Evolutionary conservation across 257 asterid genomes (phyloP).

Genomic region (Solanum tarapatanum): DNA sequence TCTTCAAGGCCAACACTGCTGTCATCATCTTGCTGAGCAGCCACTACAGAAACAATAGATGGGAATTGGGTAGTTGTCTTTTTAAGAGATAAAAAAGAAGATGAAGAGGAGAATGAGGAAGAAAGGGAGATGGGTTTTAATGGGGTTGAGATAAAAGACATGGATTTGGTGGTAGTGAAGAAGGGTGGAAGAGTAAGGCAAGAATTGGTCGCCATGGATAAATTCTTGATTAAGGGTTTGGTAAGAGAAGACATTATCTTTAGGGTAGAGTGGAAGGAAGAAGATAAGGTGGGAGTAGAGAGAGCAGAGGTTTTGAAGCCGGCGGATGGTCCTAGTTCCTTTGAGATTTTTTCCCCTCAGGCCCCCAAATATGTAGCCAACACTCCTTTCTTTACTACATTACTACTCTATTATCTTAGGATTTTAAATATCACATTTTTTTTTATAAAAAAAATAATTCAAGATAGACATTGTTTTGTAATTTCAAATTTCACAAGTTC

Average conservation of each 20-base stretch:
- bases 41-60: constrained; percentile 28
- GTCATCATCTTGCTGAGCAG: constrained; percentile 48
- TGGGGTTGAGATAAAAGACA: constrained; percentile 10
- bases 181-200: constrained; percentile 45
- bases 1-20: constrained; percentile 34
- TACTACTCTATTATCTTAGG: background rate
- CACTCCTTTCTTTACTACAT: background rate
- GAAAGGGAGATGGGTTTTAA: constrained; percentile 2
- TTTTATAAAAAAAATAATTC: background rate
- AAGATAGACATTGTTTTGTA: background rate
- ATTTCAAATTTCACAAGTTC: too few species aligned
- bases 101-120: constrained; percentile 14
- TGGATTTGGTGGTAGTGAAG: constrained; percentile 31
- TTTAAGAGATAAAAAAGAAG: constrained; percentile 10
- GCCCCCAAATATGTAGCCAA: background rate
- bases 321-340: background rate
- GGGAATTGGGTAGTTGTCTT: constrained; percentile 19
- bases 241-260: constrained; percentile 37
- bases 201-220: constrained; percentile 43
- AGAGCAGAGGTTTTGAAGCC: constrained; percentile 11
- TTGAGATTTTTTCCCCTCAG: background rate
- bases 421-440: background rate
- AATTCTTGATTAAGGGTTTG: constrained; percentile 28
- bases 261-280: background rate
- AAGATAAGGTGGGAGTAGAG: background rate